phyloP scores from a whole-genome alignment of 345 rosid species.

The Brassica cretica region DNA sequence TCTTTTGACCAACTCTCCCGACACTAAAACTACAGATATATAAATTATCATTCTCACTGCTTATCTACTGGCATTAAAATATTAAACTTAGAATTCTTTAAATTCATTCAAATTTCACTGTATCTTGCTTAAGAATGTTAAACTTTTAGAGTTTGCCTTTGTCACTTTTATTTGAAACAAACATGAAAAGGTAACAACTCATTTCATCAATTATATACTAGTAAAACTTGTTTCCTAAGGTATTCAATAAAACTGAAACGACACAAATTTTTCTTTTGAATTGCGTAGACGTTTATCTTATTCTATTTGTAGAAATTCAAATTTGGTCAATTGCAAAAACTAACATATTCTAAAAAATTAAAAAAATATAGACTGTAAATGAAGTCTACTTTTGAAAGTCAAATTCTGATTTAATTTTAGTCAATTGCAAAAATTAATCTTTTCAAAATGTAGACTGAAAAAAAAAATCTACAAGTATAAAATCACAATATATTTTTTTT shows the following conservation, averaged over 20 bases:
- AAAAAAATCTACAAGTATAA: no score
- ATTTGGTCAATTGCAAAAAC: no score
- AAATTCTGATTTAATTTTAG: no score
- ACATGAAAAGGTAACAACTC: constrained; percentile 9
- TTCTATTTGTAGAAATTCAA: no score
- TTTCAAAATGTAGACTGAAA: no score
- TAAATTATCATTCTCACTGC: constrained; percentile 22
- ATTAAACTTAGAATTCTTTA: neutral
- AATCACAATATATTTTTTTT: no score
- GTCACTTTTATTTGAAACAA: constrained; percentile 30
- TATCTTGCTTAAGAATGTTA: constrained; percentile 26
- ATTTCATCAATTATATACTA: neutral
- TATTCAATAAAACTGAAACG: neutral
- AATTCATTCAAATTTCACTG: constrained; percentile 21
- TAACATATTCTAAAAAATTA: no score
- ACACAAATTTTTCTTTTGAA: neutral
- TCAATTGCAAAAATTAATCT: no score
- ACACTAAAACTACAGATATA: constrained; percentile 35
- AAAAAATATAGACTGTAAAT: no score
- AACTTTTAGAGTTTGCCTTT: constrained; percentile 23
- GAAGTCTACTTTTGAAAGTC: no score
- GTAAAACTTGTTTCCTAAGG: neutral
- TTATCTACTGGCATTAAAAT: neutral
- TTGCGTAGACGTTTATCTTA: no score
- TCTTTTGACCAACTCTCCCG: constrained; percentile 42